These are phyloP conservation scores for Apiotrichum veenhuisii DNA, from an alignment of 1,284 basidiomycete species.

Conservation along the genomic window DNA sequence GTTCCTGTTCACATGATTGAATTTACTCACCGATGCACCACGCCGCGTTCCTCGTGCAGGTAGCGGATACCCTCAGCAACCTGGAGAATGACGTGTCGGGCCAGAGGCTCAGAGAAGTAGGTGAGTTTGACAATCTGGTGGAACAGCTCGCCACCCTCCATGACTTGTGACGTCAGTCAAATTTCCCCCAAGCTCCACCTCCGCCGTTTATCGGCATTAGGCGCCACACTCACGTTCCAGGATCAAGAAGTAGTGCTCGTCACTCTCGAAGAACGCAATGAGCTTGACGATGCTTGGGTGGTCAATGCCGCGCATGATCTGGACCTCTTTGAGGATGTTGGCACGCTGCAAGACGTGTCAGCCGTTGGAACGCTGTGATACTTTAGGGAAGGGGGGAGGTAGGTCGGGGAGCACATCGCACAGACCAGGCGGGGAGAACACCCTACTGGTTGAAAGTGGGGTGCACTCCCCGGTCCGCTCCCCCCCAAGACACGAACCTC, in stretches of 20 bases:
- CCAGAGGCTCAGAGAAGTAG: conserved; percentile 93
- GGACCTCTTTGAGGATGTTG: conserved; percentile 99
- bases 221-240: conserved; percentile 68
- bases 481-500: conserved; percentile 62
- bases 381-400: background rate
- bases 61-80: conserved; percentile 94
- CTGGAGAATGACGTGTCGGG: conserved; percentile 94
- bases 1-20: background rate
- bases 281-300: conserved; percentile 89
- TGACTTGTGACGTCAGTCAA: conserved; percentile 57
- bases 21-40: conserved; percentile 56
- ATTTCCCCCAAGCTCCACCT: background rate
- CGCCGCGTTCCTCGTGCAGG: conserved; percentile 95
- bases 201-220: background rate
- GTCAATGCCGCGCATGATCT: conserved; percentile 95
- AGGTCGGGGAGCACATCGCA: background rate
- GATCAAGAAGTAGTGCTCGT: conserved; percentile 90
- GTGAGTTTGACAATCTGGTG: conserved; percentile 99
- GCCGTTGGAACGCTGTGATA: background rate
- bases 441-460: background rate
- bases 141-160: conserved; percentile 98
- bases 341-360: conserved; percentile 64
- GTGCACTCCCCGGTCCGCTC: background rate
- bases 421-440: background rate
- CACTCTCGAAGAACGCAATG: conserved; percentile 81